Conservation (phyloP, 805 yeast species). For the Deakozyma indianensis region DNA sequence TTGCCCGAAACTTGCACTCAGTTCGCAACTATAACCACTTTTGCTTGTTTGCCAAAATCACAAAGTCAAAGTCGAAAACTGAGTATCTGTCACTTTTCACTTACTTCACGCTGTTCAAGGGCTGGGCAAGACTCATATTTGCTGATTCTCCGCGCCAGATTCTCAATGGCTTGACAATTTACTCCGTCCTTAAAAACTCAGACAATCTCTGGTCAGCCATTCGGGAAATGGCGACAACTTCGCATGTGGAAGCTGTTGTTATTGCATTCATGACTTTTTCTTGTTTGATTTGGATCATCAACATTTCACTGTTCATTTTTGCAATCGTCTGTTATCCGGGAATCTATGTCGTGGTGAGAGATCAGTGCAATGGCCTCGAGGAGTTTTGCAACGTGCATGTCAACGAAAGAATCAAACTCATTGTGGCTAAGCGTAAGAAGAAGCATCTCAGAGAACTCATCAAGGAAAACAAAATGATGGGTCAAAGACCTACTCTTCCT, state of each 20-base stretch:
- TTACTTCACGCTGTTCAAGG: slow-evolving; percentile 44
- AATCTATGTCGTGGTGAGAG: slow-evolving; percentile 31
- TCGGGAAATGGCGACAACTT: slow-evolving; percentile 41
- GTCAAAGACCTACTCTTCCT: slow-evolving; percentile 18
- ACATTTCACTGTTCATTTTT: slow-evolving; percentile 39
- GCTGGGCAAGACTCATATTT: slow-evolving; percentile 44
- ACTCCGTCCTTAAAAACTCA: slow-evolving; percentile 29
- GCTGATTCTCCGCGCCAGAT: slow-evolving; percentile 86
- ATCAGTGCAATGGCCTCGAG: slow-evolving; percentile 31
- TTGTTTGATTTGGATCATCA: slow-evolving; percentile 56
- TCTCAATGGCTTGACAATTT: slow-evolving; percentile 61
- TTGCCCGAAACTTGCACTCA: slow-evolving; percentile 45
- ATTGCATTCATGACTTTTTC: slow-evolving; percentile 65
- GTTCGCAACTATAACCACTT: slow-evolving; percentile 46
- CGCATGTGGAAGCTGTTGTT: slow-evolving; percentile 54
- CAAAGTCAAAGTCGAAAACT: slow-evolving; percentile 43
- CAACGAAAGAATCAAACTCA: slow-evolving; percentile 38
- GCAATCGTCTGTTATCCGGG: slow-evolving; percentile 42
- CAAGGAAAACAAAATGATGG: slow-evolving; percentile 13
- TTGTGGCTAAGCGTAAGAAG: slow-evolving; percentile 30
- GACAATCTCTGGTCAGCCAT: slow-evolving; percentile 26
- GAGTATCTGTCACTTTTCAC: slow-evolving; percentile 57
- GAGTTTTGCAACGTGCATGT: slow-evolving; percentile 49
- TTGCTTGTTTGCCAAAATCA: slow-evolving; percentile 58
- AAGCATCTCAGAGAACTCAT: slow-evolving; percentile 16